Evolutionary conservation across 495 filamentous ascomycete genomes (phyloP).

Genomic region (Podospora bellae-mahoneyi): DNA sequence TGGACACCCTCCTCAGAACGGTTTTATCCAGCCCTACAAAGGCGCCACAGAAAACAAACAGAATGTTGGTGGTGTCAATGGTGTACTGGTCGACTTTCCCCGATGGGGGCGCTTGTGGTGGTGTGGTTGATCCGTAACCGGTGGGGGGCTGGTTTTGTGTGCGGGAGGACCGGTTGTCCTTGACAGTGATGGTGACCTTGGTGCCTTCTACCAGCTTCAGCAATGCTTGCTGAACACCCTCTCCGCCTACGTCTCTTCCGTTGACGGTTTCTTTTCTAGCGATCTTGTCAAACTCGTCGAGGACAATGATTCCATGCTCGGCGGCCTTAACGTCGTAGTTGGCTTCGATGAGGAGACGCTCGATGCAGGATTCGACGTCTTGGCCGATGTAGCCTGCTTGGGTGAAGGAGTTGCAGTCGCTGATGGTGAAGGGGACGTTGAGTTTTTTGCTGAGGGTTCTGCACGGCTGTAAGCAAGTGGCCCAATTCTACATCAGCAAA

Average conservation of each 20-base stretch:
- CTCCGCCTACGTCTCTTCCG: slow-evolving; percentile 77
- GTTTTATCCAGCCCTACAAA: slow-evolving; percentile 92
- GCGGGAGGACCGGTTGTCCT: slow-evolving; percentile 65
- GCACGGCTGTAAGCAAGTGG: slow-evolving; percentile 5
- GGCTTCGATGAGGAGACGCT: slow-evolving; percentile 81
- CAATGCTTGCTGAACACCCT: slow-evolving; percentile 94
- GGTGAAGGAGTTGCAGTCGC: slow-evolving; percentile 95
- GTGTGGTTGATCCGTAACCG: slow-evolving; percentile 29
- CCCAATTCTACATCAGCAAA: background rate
- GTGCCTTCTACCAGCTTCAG: slow-evolving; percentile 96
- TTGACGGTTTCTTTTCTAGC: slow-evolving; percentile 56
- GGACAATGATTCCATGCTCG: slow-evolving; percentile 88
- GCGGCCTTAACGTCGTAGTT: slow-evolving; percentile 84
- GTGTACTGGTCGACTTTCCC: slow-evolving; percentile 82
- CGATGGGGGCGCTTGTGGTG: slow-evolving; percentile 32
- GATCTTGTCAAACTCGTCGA: slow-evolving; percentile 97
- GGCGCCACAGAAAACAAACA: slow-evolving; percentile 94
- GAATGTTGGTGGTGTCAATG: slow-evolving; percentile 89
- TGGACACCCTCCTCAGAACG: slow-evolving; percentile 78
- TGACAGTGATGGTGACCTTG: slow-evolving; percentile 82
- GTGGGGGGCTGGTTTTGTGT: slow-evolving; percentile 41
- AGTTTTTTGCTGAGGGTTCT: slow-evolving; percentile 56
- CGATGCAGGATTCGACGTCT: slow-evolving; percentile 89
- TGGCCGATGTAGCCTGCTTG: slow-evolving; percentile 97
- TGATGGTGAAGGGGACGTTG: slow-evolving; percentile 94